Evolutionary conservation across 306 rosid genomes (phyloP), one percentile per base, ranked within the genome.

Genomic region (Abrus pulchellus): DNA sequence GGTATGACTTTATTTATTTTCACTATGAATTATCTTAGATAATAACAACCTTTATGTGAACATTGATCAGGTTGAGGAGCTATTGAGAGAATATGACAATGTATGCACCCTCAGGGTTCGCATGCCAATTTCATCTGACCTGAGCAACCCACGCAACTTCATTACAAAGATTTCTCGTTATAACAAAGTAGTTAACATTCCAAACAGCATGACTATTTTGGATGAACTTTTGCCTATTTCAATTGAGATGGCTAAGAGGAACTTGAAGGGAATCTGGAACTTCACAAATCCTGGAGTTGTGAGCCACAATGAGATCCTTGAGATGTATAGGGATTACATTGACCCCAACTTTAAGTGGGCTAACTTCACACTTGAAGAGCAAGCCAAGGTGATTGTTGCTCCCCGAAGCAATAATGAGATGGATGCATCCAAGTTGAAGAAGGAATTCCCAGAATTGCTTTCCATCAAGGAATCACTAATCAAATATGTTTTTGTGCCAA

Each of bases 31-130:
- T 61, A 48, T 63, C 62, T 53, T 30, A 40, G 13, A 12, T 57
- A 28, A 20, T 30, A 29, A 43, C 9, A 29, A 43, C 9, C 8
- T 64, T 11, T 9, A 38, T 14, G 1, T 74, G 68, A 52, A 56
- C 71, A 66, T 83, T 77, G 72, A 77, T 76, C 85, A 93, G 97
- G 97, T 93, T 76, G 97, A 93, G 84, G 97, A 93, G 76, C 94
- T 93, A 10, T 77, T 93, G 89, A 90, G 81, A 47, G 97, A 93
- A 70, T 93, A 78, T 20, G 96, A 93, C 86, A 92, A 90, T 55
- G 97, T 92, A 53, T 92, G 97, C 91, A 92, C 94, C 45, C 93
- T 92, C 13, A 82, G 97, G 83, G 97, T 93, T 72, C 88, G 97
- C 75, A 93, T 93, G 97, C 97, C 97, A 1, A 93, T 90, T 60